Conservation (phyloP, 208 protist genomes). For the Giardia duodenalis region DNA sequence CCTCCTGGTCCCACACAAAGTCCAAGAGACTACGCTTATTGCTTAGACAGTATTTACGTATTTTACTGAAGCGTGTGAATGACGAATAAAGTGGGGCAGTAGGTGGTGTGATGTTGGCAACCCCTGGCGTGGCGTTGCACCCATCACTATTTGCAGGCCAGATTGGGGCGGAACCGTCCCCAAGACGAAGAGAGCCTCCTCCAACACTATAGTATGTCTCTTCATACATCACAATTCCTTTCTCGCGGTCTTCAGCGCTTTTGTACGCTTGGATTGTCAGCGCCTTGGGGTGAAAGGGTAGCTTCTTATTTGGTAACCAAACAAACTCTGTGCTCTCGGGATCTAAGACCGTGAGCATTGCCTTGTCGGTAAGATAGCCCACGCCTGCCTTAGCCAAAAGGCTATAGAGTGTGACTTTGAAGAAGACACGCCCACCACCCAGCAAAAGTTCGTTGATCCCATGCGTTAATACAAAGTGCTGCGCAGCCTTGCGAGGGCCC, state of each 20-base stretch:
- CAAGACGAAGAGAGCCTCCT: neutral
- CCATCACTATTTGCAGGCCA: no score
- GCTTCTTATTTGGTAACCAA: neutral
- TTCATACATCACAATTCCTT: neutral
- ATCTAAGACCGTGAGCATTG: slow-evolving; percentile 12
- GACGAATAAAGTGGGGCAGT: neutral
- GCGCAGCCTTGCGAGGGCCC: slow-evolving; percentile 3
- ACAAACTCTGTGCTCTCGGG: neutral
- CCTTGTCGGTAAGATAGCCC: slow-evolving; percentile 31
- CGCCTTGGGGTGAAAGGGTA: neutral
- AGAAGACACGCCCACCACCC: neutral
- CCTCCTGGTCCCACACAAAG: neutral
- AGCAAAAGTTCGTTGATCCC: no score
- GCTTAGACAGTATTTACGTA: neutral
- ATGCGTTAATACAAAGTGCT: neutral
- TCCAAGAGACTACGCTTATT: neutral
- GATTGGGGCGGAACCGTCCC: neutral
- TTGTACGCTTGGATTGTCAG: neutral
- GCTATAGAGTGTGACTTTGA: slow-evolving; percentile 27
- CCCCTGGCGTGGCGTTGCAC: no score
- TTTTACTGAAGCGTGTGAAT: neutral
- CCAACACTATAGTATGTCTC: slow-evolving; percentile 6
- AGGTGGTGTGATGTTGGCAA: neutral
- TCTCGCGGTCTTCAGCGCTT: neutral
- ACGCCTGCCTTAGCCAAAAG: slow-evolving; percentile 18